Percentiles rank a stretch among this genome's conserved stretches.
These are phyloP conservation scores for Paracamarosporium sp. DNA, from an alignment of 2,329 filamentous ascomycete genomes.

Conservation along the genomic window DNA sequence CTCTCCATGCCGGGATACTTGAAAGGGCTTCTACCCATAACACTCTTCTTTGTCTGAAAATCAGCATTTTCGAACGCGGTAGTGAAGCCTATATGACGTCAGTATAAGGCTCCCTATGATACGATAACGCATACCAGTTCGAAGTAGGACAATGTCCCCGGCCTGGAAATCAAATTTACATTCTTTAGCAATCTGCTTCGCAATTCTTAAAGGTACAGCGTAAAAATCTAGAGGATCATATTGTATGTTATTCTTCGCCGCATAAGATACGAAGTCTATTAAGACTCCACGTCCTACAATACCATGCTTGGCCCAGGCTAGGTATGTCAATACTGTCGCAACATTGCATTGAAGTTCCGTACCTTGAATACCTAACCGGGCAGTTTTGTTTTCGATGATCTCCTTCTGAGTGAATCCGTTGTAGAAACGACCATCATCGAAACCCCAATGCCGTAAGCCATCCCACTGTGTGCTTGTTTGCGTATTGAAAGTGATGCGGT, in stretches of 20 bases:
- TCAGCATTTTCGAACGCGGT: slow-evolving; percentile 22
- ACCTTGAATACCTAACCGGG: slow-evolving; percentile 27
- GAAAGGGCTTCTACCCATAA: slow-evolving; percentile 26
- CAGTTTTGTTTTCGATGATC: slow-evolving; percentile 21
- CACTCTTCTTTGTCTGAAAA: slow-evolving; percentile 19
- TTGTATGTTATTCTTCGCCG: slow-evolving; percentile 21
- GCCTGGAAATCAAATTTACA: slow-evolving; percentile 23
- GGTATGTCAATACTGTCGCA: not conserved
- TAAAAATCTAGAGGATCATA: slow-evolving; percentile 26
- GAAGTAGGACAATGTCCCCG: slow-evolving; percentile 30
- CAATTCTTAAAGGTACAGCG: slow-evolving; percentile 18
- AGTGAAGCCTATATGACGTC: slow-evolving; percentile 15
- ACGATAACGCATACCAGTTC: slow-evolving; percentile 19
- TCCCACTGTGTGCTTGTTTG: slow-evolving; percentile 66
- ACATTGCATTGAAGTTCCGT: not conserved
- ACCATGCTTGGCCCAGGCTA: slow-evolving; percentile 29
- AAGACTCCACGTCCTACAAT: slow-evolving; percentile 31
- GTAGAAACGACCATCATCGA: slow-evolving; percentile 29
- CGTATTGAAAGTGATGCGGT: slow-evolving; percentile 60
- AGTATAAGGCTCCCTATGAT: not conserved
- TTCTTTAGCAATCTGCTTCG: slow-evolving; percentile 23
- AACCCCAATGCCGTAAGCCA: slow-evolving; percentile 26
- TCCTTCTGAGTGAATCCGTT: slow-evolving; percentile 26
- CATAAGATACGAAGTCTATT: slow-evolving; percentile 27
- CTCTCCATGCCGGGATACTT: slow-evolving; percentile 26